Percentiles rank a stretch among this genome's conserved stretches.
Evolutionary conservation across 331 rosid genomes (phyloP).

Genomic region (Pyrus hybrid): DNA sequence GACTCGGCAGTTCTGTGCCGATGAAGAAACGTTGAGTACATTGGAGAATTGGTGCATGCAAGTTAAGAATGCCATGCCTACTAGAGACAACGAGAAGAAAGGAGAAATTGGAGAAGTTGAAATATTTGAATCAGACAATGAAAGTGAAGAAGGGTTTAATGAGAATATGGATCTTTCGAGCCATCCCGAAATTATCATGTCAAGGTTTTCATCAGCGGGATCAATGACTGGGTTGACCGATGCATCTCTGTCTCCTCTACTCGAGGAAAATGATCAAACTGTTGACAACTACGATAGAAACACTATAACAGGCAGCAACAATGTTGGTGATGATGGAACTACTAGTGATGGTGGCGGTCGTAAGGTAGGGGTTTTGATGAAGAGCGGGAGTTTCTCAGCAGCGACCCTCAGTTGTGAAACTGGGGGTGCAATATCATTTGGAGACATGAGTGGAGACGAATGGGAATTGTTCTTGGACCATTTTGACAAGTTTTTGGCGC

Average conservation of each 20-base stretch:
- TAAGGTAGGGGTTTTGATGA: constrained; percentile 8
- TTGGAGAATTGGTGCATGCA: constrained; percentile 52
- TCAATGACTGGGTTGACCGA: constrained; percentile 12
- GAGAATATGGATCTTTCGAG: constrained; percentile 25
- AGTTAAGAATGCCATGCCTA: constrained; percentile 37
- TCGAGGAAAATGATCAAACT: not conserved
- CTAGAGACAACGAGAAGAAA: constrained; percentile 1
- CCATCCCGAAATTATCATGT: constrained; percentile 7
- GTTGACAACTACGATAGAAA: not conserved
- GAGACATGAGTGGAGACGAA: constrained; percentile 49
- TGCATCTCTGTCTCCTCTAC: not conserved
- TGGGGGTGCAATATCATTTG: constrained; percentile 49
- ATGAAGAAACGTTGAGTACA: constrained; percentile 41
- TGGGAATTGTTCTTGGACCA: constrained; percentile 63
- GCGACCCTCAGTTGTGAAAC: constrained; percentile 19
- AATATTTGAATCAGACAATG: constrained; percentile 10
- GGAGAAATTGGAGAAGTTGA: constrained; percentile 20
- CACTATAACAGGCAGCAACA: not conserved
- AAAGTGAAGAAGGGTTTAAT: constrained; percentile 7
- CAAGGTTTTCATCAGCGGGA: constrained; percentile 24
- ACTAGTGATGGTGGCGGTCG: not conserved
- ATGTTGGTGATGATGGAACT: not conserved
- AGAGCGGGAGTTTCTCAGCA: constrained; percentile 31
- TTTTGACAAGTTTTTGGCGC: constrained; percentile 46
- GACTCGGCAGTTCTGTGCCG: constrained; percentile 51